Conservation (phyloP, 78 protist species). For the Salpingoeca rosetta region DNA sequence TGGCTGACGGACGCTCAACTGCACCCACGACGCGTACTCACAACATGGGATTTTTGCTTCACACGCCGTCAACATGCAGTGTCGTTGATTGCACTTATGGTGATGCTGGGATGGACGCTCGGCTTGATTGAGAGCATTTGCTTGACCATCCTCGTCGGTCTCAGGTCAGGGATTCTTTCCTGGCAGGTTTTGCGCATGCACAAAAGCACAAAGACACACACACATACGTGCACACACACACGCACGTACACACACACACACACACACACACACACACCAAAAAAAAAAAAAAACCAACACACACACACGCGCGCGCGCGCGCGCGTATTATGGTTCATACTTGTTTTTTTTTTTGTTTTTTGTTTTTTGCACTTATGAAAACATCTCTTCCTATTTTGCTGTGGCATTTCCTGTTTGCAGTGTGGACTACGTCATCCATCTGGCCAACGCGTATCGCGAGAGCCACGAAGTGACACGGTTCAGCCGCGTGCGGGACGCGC, state of each 20-base stretch:
- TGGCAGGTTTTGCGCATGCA: neutral
- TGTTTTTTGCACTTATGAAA: too few species aligned
- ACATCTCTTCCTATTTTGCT: neutral
- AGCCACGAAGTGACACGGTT: neutral
- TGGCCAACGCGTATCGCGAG: neutral
- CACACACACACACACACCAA: too few species aligned
- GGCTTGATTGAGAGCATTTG: slow-evolving; percentile 22
- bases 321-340: neutral
- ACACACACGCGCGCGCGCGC: too few species aligned
- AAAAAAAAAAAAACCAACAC: too few species aligned
- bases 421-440: slow-evolving; percentile 23
- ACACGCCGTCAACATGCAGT: too few species aligned
- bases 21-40: too few species aligned
- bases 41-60: too few species aligned
- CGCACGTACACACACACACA: too few species aligned
- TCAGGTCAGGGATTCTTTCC: neutral
- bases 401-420: neutral
- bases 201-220: neutral
- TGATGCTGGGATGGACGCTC: slow-evolving; percentile 15
- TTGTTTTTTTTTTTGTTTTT: too few species aligned
- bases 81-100: slow-evolving; percentile 10
- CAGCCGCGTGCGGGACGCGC: slow-evolving; percentile 2
- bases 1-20: too few species aligned
- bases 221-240: too few species aligned
- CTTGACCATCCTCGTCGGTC: slow-evolving; percentile 29